Base-by-base conservation (phyloP, 2,329 filamentous ascomycete species). In the Simplicillium sp. region DNA sequence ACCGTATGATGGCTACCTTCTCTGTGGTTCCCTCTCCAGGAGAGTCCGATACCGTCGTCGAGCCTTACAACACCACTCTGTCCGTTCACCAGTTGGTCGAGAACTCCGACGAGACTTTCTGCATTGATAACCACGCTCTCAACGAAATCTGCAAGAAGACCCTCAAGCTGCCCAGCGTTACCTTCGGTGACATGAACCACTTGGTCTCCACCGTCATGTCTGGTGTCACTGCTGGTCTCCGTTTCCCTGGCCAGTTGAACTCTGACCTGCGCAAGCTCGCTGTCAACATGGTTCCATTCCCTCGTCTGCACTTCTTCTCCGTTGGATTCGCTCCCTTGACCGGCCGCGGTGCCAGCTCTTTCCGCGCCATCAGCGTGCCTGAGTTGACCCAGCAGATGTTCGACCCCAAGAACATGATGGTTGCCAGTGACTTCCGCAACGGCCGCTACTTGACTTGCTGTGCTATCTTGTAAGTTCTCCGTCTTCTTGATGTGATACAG, bases 371-470 rank as follows among this genome's bases (percentile, higher is more conserved):
- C 67, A 89, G 84, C 60, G 92, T 98, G 47, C 90, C 92, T 43
- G 92, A 97, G 77, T 80, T 98, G 66, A 97, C 92, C 59, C 92
- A 98, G 77, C 92, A 98, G 72, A 97, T 98, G 88, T 97, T 94
- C 77, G 92, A 98, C 77, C 90, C 92, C 60, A 97, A 97, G 87
- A 98, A 98, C 84, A 98, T 98, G 90, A 98, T 98, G 92, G 92
- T 92, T 72, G 92, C 92, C 51, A 94, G 89, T 50, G 92, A 98
- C 76, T 98, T 98, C 87, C 87, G 92, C 61, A 98, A 97, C 71
- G 92, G 92, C 67, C 92, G 92, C 61, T 98, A 97, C 79, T 81
- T 98, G 61, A 98, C 92, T 56, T 98, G 92, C 84, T 97, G 84
- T 67, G 89, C 92, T 65, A 95, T 98, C 72, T 98, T 98, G 79